Evolutionary conservation across 2,329 filamentous ascomycete genomes (phyloP).

Genomic region (Phyllosticta capitalensis): DNA sequence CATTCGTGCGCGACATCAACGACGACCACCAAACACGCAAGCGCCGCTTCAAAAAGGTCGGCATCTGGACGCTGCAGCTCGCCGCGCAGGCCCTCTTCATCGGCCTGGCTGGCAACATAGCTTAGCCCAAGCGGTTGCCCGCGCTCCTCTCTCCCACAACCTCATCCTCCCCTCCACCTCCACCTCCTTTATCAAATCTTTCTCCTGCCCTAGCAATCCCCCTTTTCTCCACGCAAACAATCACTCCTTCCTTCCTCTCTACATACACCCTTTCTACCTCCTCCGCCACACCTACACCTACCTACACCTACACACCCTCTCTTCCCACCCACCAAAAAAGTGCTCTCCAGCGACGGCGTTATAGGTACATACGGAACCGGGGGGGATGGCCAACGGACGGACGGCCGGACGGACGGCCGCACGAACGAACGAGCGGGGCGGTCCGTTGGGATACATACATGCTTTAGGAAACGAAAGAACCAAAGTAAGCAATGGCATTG

Average conservation of each 20-base stretch:
- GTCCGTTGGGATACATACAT: no score
- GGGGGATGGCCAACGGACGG: background rate
- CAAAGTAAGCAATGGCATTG: no score
- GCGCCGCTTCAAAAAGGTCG: conserved; percentile 85
- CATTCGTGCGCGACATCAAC: conserved; percentile 83
- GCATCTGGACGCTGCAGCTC: conserved; percentile 88
- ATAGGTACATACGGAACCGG: background rate
- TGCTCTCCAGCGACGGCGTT: background rate
- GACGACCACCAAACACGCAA: conserved; percentile 83
- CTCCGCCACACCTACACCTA: no score
- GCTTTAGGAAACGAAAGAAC: no score
- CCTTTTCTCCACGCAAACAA: background rate
- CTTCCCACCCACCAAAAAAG: no score
- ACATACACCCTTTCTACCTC: no score
- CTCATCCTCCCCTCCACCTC: background rate
- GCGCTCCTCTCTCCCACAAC: background rate
- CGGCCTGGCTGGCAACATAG: conserved; percentile 78
- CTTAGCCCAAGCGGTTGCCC: conserved; percentile 26
- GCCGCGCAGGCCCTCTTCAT: conserved; percentile 91
- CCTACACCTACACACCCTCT: no score
- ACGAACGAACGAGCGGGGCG: background rate
- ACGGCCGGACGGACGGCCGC: background rate
- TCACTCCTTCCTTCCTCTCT: no score
- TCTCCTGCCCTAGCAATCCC: background rate
- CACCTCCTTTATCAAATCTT: background rate